These are phyloP conservation scores for Colletotrichum liaoningense DNA, from an alignment of 2,329 filamentous ascomycete genomes.

Conservation along the genomic window DNA sequence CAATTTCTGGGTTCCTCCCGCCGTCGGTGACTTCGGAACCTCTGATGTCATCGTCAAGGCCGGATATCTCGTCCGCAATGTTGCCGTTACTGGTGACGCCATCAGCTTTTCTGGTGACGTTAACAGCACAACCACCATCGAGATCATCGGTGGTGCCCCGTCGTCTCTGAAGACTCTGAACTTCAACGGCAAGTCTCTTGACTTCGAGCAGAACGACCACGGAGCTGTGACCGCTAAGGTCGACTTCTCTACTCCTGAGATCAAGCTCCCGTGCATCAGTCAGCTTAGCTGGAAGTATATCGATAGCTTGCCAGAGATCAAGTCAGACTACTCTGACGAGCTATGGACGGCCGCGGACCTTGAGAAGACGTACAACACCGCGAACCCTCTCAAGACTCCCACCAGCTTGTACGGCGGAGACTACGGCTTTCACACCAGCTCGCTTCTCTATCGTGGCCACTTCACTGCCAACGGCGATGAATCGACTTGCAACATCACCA, in stretches of 20 bases:
- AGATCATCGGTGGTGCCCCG: constrained; percentile 40
- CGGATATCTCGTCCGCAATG: constrained; percentile 39
- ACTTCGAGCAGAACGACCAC: constrained; percentile 33
- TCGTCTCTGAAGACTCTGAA: constrained; percentile 29
- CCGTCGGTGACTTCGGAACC: constrained; percentile 33
- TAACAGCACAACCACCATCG: constrained; percentile 38
- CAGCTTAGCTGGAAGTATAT: constrained; percentile 35
- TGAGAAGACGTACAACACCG: constrained; percentile 40
- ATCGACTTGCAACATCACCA: constrained; percentile 62
- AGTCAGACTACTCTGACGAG: constrained; percentile 47
- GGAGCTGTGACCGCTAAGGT: constrained; percentile 38
- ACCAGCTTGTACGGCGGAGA: constrained; percentile 73
- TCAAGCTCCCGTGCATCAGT: constrained; percentile 30
- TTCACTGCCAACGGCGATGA: constrained; percentile 72
- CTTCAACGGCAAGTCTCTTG: constrained; percentile 36
- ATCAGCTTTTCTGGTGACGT: constrained; percentile 40
- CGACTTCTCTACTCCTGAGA: constrained; percentile 33
- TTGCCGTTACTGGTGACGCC: constrained; percentile 31
- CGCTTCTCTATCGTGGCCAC: constrained; percentile 73
- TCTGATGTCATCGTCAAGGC: constrained; percentile 40
- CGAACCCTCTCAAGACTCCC: constrained; percentile 63
- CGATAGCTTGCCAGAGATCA: constrained; percentile 39
- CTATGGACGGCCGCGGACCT: constrained; percentile 57
- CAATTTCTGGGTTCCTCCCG: constrained; percentile 40
- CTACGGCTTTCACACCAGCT: constrained; percentile 77